Evolutionary conservation across 805 yeast species (phyloP).

Genomic region (Lachancea waltii): DNA sequence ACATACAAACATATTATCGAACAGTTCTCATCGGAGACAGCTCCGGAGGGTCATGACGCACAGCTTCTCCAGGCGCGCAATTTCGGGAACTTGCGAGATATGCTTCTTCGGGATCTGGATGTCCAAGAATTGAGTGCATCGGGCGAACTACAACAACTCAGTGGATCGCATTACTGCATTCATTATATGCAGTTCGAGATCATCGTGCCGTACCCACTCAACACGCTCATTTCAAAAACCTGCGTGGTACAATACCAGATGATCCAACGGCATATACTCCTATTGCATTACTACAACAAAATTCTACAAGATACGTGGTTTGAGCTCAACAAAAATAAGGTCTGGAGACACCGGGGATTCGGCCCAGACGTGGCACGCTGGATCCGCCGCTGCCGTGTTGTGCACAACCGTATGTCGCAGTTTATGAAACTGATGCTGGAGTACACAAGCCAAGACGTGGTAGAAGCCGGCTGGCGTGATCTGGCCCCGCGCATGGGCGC

Average conservation of each 20-base stretch:
- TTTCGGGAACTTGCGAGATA: conserved; percentile 38
- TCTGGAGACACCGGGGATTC: conserved; percentile 55
- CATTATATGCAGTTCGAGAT: conserved; percentile 50
- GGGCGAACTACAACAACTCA: background rate
- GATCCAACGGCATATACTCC: conserved; percentile 62
- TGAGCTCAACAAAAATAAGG: conserved; percentile 49
- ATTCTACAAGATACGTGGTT: conserved; percentile 63
- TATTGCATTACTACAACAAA: conserved; percentile 56
- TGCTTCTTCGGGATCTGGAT: conserved; percentile 38
- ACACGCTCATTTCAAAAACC: conserved; percentile 64
- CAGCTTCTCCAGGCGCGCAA: conserved; percentile 38
- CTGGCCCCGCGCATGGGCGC: background rate
- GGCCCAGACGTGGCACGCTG: conserved; percentile 42
- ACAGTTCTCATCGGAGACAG: conserved; percentile 37
- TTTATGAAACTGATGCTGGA: conserved; percentile 23
- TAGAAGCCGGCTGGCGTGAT: conserved; percentile 17
- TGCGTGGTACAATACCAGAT: conserved; percentile 73
- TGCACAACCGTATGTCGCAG: conserved; percentile 43
- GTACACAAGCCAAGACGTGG: conserved; percentile 23
- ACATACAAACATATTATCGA: conserved; percentile 27
- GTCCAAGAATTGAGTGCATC: background rate
- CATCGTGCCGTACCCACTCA: conserved; percentile 80
- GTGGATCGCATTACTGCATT: conserved; percentile 38
- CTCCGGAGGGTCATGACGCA: conserved; percentile 1
- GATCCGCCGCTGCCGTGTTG: conserved; percentile 47